Evolutionary conservation across 108 stramenopile species (phyloP).

Genomic region (Discostella pseudostelligera): DNA sequence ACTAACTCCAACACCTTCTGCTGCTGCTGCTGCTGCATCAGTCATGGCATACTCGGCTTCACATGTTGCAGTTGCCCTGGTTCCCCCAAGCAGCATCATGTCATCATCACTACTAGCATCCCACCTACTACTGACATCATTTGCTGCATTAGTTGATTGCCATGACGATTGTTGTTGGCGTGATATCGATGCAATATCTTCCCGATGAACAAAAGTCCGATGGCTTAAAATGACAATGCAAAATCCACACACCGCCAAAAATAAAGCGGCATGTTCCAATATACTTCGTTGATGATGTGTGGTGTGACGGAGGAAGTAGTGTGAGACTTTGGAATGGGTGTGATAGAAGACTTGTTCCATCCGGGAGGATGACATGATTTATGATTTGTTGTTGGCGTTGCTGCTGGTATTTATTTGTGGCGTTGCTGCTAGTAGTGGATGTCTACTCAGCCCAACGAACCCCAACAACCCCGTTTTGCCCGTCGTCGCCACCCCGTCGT

Average conservation of each 20-base stretch:
- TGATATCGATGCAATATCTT: constrained; percentile 14
- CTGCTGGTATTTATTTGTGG: too few relatives aligned
- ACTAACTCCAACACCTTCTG: too few relatives aligned
- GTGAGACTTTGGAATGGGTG: constrained; percentile 62
- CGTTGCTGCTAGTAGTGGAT: too few relatives aligned
- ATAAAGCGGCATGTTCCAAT: constrained; percentile 56
- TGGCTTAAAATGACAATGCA: constrained; percentile 58
- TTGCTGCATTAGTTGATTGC: too few relatives aligned
- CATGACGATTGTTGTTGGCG: background rate
- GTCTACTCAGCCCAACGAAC: too few relatives aligned
- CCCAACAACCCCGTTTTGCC: too few relatives aligned
- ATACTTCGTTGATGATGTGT: constrained; percentile 47
- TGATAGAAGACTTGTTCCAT: constrained; percentile 79
- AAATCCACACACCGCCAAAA: constrained; percentile 61
- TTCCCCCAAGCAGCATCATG: background rate
- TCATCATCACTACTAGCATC: background rate
- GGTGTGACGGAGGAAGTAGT: constrained; percentile 51
- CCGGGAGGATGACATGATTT: constrained; percentile 25
- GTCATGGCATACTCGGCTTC: too few relatives aligned
- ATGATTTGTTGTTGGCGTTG: background rate
- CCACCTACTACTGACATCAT: background rate
- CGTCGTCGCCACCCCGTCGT: too few relatives aligned
- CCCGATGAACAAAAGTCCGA: constrained; percentile 63
- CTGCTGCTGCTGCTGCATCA: too few relatives aligned
- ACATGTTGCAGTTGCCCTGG: too few relatives aligned